These are phyloP conservation scores for Microsporum canis DNA, from an alignment of 2,329 filamentous ascomycete species.

Conservation along the genomic window DNA sequence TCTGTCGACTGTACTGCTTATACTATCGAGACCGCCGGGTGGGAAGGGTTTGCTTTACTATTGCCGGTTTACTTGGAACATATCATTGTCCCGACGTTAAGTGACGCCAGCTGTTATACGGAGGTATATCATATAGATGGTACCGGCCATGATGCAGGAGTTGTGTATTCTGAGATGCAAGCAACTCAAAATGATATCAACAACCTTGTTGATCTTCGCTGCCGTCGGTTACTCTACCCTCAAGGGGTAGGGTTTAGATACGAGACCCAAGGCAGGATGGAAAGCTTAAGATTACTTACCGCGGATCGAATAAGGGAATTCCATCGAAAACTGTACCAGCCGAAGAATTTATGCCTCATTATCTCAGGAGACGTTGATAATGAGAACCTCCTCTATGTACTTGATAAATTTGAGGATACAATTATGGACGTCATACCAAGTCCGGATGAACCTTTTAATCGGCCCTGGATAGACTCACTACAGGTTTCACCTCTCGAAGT, in stretches of 20 bases:
- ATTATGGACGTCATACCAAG: slow-evolving; percentile 73
- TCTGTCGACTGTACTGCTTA: slow-evolving; percentile 94
- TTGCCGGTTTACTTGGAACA: slow-evolving; percentile 93
- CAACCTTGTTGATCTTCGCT: slow-evolving; percentile 78
- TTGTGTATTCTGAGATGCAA: slow-evolving; percentile 99
- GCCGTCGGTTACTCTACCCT: slow-evolving; percentile 72
- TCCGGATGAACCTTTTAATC: slow-evolving; percentile 61
- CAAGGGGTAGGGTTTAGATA: slow-evolving; percentile 87
- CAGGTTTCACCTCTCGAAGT: slow-evolving; percentile 61
- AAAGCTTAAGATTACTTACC: slow-evolving; percentile 73
- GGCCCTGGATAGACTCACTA: slow-evolving; percentile 84
- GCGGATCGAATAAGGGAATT: slow-evolving; percentile 88
- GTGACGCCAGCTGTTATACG: slow-evolving; percentile 83
- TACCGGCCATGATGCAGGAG: slow-evolving; percentile 85
- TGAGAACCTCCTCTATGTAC: slow-evolving; percentile 61
- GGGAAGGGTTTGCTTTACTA: slow-evolving; percentile 93
- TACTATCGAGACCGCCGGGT: slow-evolving; percentile 86
- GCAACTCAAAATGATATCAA: slow-evolving; percentile 73
- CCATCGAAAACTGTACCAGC: slow-evolving; percentile 94
- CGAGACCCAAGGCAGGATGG: slow-evolving; percentile 96
- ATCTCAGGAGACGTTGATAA: slow-evolving; percentile 90
- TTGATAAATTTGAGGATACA: slow-evolving; percentile 79
- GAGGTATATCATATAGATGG: slow-evolving; percentile 95
- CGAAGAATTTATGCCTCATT: slow-evolving; percentile 82
- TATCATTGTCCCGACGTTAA: slow-evolving; percentile 79